phyloP scores from a whole-genome alignment of 176 grass and related monocot genomes.

The Phoenix roebelenii region DNA sequence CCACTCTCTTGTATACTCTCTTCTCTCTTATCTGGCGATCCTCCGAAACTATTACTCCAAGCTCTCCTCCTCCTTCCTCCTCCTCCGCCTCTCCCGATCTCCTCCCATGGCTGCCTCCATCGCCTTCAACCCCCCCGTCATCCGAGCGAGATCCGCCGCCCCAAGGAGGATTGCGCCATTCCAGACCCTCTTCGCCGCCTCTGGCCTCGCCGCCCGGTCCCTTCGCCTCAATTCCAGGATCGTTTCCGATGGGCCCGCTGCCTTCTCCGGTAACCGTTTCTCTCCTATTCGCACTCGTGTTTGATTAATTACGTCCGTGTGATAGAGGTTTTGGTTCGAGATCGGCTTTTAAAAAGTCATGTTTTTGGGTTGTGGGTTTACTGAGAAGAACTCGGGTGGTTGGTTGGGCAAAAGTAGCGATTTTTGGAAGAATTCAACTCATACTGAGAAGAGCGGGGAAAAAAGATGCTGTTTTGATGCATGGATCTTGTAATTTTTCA shows the following conservation, averaged over 20 bases:
- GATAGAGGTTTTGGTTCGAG: neutral
- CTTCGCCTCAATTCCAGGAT: neutral
- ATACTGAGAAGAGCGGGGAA: too few species aligned
- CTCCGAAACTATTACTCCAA: neutral
- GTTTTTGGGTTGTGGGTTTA: neutral
- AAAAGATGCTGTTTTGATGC: too few species aligned
- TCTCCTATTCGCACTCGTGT: neutral
- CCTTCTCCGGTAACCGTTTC: constrained; percentile 17
- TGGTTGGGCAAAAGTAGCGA: too few species aligned
- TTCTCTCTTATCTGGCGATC: neutral
- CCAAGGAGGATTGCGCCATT: constrained; percentile 10
- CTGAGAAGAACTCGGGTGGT: too few species aligned
- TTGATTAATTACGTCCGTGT: too few species aligned
- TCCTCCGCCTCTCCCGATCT: constrained; percentile 16
- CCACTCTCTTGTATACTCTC: too few species aligned
- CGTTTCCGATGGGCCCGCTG: neutral
- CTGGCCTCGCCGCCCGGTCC: neutral
- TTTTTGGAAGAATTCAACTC: too few species aligned
- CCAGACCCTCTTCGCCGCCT: neutral
- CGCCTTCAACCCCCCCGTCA: constrained; percentile 7
- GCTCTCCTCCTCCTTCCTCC: neutral
- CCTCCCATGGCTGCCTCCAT: constrained; percentile 24
- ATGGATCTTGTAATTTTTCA: too few species aligned
- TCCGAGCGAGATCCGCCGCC: neutral
- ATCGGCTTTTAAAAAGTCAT: neutral